Evolutionary conservation across 2,329 filamentous ascomycete genomes (phyloP).

Genomic region (Verruconis gallopava): DNA sequence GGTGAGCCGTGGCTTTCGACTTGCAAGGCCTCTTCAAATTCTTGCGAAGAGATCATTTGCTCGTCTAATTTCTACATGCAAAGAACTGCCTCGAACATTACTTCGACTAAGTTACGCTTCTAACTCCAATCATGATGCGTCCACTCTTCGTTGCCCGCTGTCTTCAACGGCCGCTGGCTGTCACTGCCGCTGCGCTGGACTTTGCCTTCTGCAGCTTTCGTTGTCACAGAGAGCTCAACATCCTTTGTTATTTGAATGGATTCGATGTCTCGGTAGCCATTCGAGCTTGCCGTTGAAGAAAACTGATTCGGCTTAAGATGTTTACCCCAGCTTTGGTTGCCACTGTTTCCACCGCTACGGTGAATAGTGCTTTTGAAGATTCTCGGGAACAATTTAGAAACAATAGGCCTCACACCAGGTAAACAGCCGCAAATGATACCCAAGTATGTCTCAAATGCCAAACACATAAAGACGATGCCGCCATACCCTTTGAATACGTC

Average conservation of each 20-base stretch:
- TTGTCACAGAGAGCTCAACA: neutral
- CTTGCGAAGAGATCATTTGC: too few species aligned
- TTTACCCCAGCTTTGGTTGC: neutral
- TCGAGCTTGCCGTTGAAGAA: neutral
- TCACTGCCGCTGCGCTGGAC: neutral
- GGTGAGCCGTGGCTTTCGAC: too few species aligned
- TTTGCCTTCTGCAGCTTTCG: neutral
- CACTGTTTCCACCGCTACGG: neutral
- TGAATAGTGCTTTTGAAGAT: neutral
- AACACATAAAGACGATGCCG: neutral
- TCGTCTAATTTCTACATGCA: too few species aligned
- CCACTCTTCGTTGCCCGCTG: neutral
- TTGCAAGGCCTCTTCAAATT: too few species aligned
- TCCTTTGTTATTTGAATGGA: neutral
- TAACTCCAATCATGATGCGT: neutral
- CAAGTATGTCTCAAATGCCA: neutral
- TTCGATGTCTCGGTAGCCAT: neutral
- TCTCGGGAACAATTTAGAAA: neutral
- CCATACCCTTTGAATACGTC: neutral
- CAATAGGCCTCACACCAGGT: neutral
- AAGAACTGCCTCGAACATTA: too few species aligned
- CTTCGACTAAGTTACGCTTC: too few species aligned
- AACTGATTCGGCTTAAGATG: neutral
- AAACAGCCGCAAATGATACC: neutral
- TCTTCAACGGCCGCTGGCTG: neutral